Evolutionary conservation across 106 monocot species (phyloP).

Genomic region (Narthecium ossifragum): DNA sequence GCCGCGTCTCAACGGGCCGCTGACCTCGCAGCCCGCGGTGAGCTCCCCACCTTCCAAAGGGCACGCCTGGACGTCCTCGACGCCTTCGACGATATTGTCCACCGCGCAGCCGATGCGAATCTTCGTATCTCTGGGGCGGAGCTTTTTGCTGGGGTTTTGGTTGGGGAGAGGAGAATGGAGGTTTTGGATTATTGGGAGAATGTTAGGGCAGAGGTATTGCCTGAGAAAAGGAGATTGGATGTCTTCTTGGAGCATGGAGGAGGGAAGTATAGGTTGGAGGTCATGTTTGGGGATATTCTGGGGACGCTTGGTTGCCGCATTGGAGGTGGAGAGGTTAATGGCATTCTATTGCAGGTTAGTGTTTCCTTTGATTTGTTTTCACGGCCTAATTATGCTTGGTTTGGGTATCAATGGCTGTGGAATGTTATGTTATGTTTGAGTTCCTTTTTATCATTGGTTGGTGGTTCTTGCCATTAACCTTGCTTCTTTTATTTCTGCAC

Average conservation of each 20-base stretch:
- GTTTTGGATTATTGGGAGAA: conserved; percentile 48
- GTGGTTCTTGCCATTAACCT: too few species aligned
- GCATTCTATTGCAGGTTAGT: conserved; percentile 26
- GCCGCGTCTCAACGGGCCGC: conserved; percentile 35
- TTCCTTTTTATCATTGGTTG: too few species aligned
- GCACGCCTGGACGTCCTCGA: conserved; percentile 26
- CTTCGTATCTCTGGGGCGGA: conserved; percentile 24
- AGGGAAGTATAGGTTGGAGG: conserved; percentile 54
- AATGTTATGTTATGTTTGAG: too few species aligned
- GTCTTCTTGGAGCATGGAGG: conserved; percentile 34
- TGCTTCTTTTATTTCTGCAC: too few species aligned
- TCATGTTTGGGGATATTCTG: conserved; percentile 39
- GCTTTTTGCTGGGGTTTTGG: conserved; percentile 43
- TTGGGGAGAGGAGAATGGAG: conserved; percentile 39
- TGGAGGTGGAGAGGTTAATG: not conserved
- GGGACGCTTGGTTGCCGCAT: not conserved
- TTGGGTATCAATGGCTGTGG: too few species aligned
- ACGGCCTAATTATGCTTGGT: not conserved
- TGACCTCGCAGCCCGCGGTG: conserved; percentile 9
- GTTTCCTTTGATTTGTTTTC: not conserved
- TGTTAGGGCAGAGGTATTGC: conserved; percentile 60
- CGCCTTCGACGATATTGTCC: conserved; percentile 46
- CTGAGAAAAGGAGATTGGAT: conserved; percentile 53
- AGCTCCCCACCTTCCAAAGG: conserved; percentile 42
- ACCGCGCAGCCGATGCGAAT: conserved; percentile 24